Conservation (phyloP, 1,139 yeast species). For the Lodderomyces oxycetoniae region DNA sequence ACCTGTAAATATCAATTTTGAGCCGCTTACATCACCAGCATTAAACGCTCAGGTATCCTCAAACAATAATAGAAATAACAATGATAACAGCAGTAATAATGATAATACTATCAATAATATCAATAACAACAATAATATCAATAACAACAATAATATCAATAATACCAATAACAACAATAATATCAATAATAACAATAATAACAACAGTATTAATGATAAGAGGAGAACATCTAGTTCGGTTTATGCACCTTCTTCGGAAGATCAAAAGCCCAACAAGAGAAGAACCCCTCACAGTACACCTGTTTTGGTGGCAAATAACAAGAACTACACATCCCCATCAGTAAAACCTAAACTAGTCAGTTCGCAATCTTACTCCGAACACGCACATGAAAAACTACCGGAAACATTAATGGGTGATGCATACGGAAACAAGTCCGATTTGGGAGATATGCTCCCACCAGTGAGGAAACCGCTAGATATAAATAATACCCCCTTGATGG, state of each 20-base stretch:
- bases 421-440: constrained; percentile 7
- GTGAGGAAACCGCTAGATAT: constrained; percentile 17
- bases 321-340: constrained; percentile 14
- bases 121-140: constrained; percentile 17
- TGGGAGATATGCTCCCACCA: constrained; percentile 33
- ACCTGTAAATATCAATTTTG: constrained; percentile 32
- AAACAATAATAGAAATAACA: background rate
- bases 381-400: constrained; percentile 32
- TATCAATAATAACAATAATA: background rate
- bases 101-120: background rate
- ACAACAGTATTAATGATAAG: constrained; percentile 16
- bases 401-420: constrained; percentile 23
- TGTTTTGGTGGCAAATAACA: constrained; percentile 28
- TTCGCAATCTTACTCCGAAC: constrained; percentile 3
- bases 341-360: constrained; percentile 12
- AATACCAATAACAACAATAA: background rate
- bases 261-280: constrained; percentile 21
- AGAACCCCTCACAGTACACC: constrained; percentile 51
- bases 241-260: constrained; percentile 16
- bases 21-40: constrained; percentile 64
- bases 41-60: constrained; percentile 40
- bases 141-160: too few species aligned
- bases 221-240: constrained; percentile 35
- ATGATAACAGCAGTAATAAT: background rate
- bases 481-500: constrained; percentile 33